Base-by-base conservation (phyloP, 495 filamentous ascomycete species). In the Viridothelium virens region DNA sequence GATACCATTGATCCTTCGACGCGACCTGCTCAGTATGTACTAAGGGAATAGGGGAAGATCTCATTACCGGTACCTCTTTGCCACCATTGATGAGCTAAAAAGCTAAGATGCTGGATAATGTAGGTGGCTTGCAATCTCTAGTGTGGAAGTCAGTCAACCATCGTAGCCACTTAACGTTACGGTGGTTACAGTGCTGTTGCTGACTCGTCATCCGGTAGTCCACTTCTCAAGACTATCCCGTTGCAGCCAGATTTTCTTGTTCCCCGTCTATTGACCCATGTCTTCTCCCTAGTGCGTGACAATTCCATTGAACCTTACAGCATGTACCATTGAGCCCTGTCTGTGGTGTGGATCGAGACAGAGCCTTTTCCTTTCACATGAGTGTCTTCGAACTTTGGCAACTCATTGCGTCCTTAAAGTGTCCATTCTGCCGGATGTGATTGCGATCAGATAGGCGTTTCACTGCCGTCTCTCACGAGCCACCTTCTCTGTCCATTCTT, bases 171-270 rank as follows among this genome's bases (percentile, higher is more conserved):
- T 25, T 25, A 25, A 25, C 25, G 25, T 25, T 25, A 25, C 25
- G 25, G 1, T 25, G 25, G 25, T 25, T 25, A 25, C 25, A 25
- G 25, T 18, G 18, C 7, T 34, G 7, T 9, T 3, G 31, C 53
- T 59, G 53, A 59, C 53, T 59, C 53, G 53, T 59, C 18, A 34
- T 59, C 53, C 53, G 53, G 31, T 9, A 4, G 7, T 53, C 7
- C 53, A 11, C 7, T 18, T 7, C 7, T 31, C 53, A 31, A 7
- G 18, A 18, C 10, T 14, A 25, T 25, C 25, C 25, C 25, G 25
- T 25, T 25, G 25, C 25, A 25, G 25, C 25, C 25, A 25, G 25
- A 25, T 25, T 25, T 25, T 25, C 25, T 25, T 25, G 25, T 25
- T 25, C 25, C 25, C 25, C 25, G 25, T 25, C 25, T 25, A 25